Conservation (phyloP, 2,329 filamentous ascomycete species). For the Fusarium dimerum region DNA sequence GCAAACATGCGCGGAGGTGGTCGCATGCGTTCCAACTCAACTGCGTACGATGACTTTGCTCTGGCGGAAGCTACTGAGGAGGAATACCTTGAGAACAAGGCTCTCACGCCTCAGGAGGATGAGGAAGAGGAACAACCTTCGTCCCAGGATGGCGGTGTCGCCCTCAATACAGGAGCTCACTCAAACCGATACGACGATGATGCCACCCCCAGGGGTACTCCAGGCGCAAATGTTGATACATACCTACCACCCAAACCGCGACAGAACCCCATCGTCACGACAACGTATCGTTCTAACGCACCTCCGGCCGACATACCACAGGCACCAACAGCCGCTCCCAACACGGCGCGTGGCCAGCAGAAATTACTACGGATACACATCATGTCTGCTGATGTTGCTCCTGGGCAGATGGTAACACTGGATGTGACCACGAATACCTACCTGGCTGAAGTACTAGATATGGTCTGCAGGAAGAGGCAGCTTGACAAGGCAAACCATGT, state of each 20-base stretch:
- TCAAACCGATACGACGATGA: slow-evolving; percentile 28
- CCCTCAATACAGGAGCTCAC: slow-evolving; percentile 32
- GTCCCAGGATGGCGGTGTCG: slow-evolving; percentile 31
- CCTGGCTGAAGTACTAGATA: slow-evolving; percentile 77
- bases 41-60: slow-evolving; percentile 81
- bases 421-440: slow-evolving; percentile 82
- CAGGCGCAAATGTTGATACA: slow-evolving; percentile 33
- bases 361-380: slow-evolving; percentile 74
- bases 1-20: slow-evolving; percentile 68
- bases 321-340: slow-evolving; percentile 43
- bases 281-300: slow-evolving; percentile 56
- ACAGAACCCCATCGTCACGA: slow-evolving; percentile 62
- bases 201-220: slow-evolving; percentile 27
- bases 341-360: slow-evolving; percentile 60
- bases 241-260: slow-evolving; percentile 40
- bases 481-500: slow-evolving; percentile 80
- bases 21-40: slow-evolving; percentile 66
- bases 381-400: slow-evolving; percentile 65
- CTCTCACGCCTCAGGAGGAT: slow-evolving; percentile 65
- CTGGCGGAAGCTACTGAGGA: slow-evolving; percentile 70
- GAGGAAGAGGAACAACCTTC: slow-evolving; percentile 39
- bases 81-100: slow-evolving; percentile 70
- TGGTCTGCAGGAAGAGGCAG: slow-evolving; percentile 74
- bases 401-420: slow-evolving; percentile 72
- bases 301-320: slow-evolving; percentile 59